Conservation (phyloP, 1,139 yeast species). For the Geotrichum reessii region DNA sequence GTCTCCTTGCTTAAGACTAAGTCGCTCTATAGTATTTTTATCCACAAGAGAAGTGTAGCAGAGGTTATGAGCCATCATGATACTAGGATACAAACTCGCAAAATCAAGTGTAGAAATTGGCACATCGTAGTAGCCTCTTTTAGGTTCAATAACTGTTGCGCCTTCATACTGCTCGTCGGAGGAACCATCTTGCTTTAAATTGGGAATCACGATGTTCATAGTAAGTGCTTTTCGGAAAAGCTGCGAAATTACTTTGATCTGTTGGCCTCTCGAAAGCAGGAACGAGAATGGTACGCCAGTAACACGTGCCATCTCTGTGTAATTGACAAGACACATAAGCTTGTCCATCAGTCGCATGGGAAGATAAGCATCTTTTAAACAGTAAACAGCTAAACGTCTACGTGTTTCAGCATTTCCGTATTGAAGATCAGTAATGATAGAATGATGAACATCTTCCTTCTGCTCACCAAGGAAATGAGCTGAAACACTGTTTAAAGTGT, state of each 20-base stretch:
- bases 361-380: conserved; percentile 91
- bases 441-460: conserved; percentile 96
- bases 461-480: conserved; percentile 93
- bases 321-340: conserved; percentile 91
- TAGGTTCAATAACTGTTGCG: conserved; percentile 97
- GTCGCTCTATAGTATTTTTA: conserved; percentile 60
- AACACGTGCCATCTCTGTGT: conserved; percentile 99
- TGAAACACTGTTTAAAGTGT: conserved; percentile 90
- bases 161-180: conserved; percentile 92
- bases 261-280: conserved; percentile 87
- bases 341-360: conserved; percentile 85
- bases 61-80: conserved; percentile 98
- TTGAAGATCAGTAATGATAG: conserved; percentile 90
- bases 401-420: conserved; percentile 90
- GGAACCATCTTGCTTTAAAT: conserved; percentile 76
- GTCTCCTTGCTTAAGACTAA: conserved; percentile 56
- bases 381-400: conserved; percentile 91
- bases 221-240: conserved; percentile 85
- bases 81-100: conserved; percentile 94
- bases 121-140: conserved; percentile 89
- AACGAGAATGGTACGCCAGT: conserved; percentile 97
- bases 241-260: conserved; percentile 94
- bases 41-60: conserved; percentile 88
- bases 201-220: conserved; percentile 83
- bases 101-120: conserved; percentile 98